Base-by-base conservation (phyloP, 2,329 filamentous ascomycete genomes). In the Aspergillus chevalieri region DNA sequence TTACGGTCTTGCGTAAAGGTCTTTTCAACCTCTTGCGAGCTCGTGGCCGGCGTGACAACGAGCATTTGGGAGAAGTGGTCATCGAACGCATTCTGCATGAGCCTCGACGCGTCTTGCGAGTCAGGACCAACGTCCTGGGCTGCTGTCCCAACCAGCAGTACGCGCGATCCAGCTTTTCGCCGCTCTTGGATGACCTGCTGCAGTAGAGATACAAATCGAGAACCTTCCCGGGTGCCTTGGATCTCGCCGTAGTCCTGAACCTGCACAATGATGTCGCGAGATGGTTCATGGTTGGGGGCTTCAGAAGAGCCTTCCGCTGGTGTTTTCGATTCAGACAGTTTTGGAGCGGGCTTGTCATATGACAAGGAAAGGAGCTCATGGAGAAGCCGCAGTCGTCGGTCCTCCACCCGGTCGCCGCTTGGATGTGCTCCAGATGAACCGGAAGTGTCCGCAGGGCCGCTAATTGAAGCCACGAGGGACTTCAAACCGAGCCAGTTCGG, bases 201-300 rank as follows among this genome's bases (percentile, higher is more conserved):
- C 10, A 98, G 72, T 51, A 85, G 82, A 38, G 77, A 73, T 6
- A 96, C 71, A 28, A 97, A 79, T 19, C 80, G 77, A 2, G 80
- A 76, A 9, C 89, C 89, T 50, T 89, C 83, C 5, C 79, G 67
- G 1, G 86, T 84, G 62, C 80, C 79, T 58, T 79, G 82, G 7
- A 98, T 76, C 55, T 94, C 88, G 47, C 87, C 83, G 61, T 89
- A 87, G 65, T 97, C 89, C 63, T 87, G 82, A 10, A 95, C 73
- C 58, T 89, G 89, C 36, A 94, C 76, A 50, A 97, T 84, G 6
- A 90, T 77, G 21, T 76, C 63, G 60, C 63, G 58, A 47, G 47
- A 52, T 24, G 55, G 53, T 19, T 56, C 58, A 26, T 49, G 46
- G 7, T 56, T 54, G 33, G 42, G 46, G 28, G 48, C 41, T 46